Conservation (phyloP, 2,329 filamentous ascomycete genomes). For the Neopestalotiopsis sp. region DNA sequence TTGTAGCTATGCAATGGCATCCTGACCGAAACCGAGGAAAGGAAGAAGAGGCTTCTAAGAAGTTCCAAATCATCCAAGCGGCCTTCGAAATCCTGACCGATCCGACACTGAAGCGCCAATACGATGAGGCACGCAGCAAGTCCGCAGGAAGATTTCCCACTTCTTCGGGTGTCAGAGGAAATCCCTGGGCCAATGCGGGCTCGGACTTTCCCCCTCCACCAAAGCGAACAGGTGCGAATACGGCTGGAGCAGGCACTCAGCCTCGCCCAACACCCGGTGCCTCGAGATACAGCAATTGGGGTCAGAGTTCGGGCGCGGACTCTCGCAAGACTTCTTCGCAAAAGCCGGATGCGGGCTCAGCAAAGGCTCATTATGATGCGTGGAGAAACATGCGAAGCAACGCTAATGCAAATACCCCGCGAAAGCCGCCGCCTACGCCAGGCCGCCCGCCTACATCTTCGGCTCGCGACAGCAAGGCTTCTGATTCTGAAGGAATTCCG, state of each 20-base stretch:
- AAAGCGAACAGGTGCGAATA: conserved; percentile 39
- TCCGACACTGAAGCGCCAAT: conserved; percentile 54
- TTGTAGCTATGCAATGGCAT: conserved; percentile 78
- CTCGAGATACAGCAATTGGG: conserved; percentile 44
- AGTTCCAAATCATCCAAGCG: conserved; percentile 86
- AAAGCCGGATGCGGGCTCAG: conserved; percentile 32
- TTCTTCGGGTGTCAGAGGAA: conserved; percentile 62
- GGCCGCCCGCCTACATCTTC: conserved; percentile 34
- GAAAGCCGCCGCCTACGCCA: conserved; percentile 30
- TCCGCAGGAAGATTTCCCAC: conserved; percentile 44
- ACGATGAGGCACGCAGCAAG: conserved; percentile 52
- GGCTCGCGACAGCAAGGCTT: conserved; percentile 28
- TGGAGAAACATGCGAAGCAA: conserved; percentile 40
- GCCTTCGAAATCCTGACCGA: conserved; percentile 77
- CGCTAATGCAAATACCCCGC: conserved; percentile 14
- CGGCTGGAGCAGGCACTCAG: conserved; percentile 17
- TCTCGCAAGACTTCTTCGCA: conserved; percentile 21
- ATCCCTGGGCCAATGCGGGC: conserved; percentile 58
- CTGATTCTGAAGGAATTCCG: conserved; percentile 40
- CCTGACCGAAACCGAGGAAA: conserved; percentile 87
- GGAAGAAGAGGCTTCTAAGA: conserved; percentile 78
- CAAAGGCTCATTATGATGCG: conserved; percentile 36
- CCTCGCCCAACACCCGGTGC: conserved; percentile 42
- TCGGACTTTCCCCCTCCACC: conserved; percentile 58
- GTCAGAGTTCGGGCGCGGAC: conserved; percentile 25